Conservation (phyloP, 345 rosid species). For the Acer yangbiense region DNA sequence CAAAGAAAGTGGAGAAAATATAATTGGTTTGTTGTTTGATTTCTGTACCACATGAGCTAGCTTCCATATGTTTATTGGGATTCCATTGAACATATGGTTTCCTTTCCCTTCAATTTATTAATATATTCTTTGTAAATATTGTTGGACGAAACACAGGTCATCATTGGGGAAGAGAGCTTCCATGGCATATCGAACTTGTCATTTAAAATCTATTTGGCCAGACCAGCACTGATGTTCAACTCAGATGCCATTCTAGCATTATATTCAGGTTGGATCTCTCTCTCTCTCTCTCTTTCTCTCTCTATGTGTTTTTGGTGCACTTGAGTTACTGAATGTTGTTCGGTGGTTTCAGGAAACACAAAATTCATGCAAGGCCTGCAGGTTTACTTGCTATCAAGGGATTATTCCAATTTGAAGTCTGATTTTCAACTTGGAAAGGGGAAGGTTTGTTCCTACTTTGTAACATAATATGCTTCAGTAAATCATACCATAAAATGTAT, state of each 20-base stretch:
- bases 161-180: conserved; percentile 71
- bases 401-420: conserved; percentile 57
- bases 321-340: neutral
- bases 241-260: conserved; percentile 57
- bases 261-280: conserved; percentile 53
- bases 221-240: conserved; percentile 59
- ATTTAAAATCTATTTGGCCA: conserved; percentile 61
- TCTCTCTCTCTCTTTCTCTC: conserved; percentile 13
- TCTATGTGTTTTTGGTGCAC: neutral
- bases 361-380: conserved; percentile 55
- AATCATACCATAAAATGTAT: neutral
- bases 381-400: conserved; percentile 74
- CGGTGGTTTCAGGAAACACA: conserved; percentile 58
- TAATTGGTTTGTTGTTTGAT: neutral
- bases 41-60: neutral
- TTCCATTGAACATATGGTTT: neutral
- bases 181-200: conserved; percentile 51
- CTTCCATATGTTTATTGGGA: neutral
- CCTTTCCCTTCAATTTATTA: neutral
- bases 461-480: neutral
- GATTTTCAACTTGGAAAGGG: conserved; percentile 78
- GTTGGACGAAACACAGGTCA: conserved; percentile 43
- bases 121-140: neutral
- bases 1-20: neutral
- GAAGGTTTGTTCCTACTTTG: conserved; percentile 49